Base-by-base conservation (phyloP, 2,329 filamentous ascomycete species). In the Ramularia collo-cygni region DNA sequence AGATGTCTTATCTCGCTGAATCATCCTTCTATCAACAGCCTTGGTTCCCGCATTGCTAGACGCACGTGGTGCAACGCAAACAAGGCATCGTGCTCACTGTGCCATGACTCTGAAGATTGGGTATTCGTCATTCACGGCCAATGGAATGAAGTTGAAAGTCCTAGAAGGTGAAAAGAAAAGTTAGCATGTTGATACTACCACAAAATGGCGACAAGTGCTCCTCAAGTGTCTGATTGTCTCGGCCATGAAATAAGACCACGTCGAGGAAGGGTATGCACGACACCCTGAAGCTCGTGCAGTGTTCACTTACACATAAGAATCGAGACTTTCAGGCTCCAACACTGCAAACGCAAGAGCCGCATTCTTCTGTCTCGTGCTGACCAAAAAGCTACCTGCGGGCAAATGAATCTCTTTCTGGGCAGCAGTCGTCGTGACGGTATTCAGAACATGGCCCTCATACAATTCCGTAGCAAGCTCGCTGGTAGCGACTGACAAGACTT, bases 281-380 rank as follows among this genome's bases (percentile, higher is more conserved):
- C n/a, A n/a, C n/a, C n/a, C n/a, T n/a, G n/a, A n/a, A n/a, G n/a
- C n/a, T n/a, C n/a, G n/a, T n/a, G n/a, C n/a, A n/a, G n/a, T n/a
- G n/a, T n/a, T n/a, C n/a, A n/a, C n/a, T n/a, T n/a, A n/a, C n/a
- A 46, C 54, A 36, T 48, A 48, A 37, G 46, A 51, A 32, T 51
- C 50, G 29, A 50, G 44, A 17, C 48, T 52, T 49, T 56, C 54
- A 10, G 54, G 54, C 41, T 57, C 51, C 16, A 56, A 32, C 12
- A 48, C 39, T 18, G 48, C 47, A 42, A 55, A 54, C 6, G 52
- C 50, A 46, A 53, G 48, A 9, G 46, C 52, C n/a, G 51, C 53
- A 35, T 55, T 55, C 45, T 51, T 52, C 42, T 55, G 54, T 40
- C 43, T 47, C 4, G 51, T 54, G 30, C 48, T 46, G 17, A 57